Conservation (phyloP, 2,329 filamentous ascomycete species). For the Aureobasidium musti region DNA sequence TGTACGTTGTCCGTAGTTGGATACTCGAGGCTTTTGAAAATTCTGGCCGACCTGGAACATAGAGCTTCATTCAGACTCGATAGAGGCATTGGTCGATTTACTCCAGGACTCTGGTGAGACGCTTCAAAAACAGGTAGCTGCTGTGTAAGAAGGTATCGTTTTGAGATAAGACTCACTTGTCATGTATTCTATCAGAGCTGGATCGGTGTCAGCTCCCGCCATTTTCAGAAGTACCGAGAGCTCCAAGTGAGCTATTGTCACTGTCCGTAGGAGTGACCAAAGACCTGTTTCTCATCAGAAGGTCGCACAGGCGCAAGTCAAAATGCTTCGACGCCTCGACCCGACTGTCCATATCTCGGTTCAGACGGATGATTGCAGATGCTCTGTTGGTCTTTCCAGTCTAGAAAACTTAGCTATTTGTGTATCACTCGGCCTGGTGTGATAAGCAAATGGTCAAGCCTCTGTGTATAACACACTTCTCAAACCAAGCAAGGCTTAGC, state of each 20-base stretch:
- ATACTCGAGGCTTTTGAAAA: no score
- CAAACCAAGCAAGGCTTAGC: constrained; percentile 4
- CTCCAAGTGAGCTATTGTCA: background rate
- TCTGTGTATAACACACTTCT: background rate
- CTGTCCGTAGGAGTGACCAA: background rate
- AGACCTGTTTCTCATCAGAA: background rate
- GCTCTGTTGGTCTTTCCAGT: background rate
- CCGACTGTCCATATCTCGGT: background rate
- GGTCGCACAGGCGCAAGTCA: background rate
- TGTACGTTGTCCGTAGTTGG: no score
- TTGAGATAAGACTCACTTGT: background rate
- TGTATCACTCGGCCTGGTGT: background rate
- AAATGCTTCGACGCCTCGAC: background rate
- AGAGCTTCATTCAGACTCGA: no score
- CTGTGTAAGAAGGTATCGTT: background rate
- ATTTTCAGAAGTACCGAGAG: background rate
- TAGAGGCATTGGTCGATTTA: background rate
- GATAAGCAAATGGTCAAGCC: constrained; percentile 1
- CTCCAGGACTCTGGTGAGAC: background rate
- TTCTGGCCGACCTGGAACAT: no score
- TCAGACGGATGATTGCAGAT: background rate
- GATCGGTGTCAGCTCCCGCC: background rate
- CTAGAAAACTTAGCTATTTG: background rate
- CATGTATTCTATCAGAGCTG: background rate
- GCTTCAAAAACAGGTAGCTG: background rate